These are phyloP conservation scores for Colletotrichum gloeosporioides DNA, from an alignment of 2,329 filamentous ascomycete species.

Conservation along the genomic window DNA sequence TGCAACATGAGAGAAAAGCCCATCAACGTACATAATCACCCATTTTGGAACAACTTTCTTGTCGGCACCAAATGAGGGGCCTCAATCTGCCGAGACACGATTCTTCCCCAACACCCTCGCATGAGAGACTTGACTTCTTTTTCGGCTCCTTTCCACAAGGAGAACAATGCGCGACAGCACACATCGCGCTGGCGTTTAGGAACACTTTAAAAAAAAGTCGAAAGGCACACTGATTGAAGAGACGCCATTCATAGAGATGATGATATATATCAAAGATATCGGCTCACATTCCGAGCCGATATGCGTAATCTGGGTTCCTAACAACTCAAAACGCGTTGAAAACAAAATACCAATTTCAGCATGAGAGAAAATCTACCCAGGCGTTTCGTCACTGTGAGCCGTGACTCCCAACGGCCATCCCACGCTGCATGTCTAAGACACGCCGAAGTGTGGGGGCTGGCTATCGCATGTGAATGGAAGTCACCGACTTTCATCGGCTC, in stretches of 20 bases:
- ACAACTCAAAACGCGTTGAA: not conserved
- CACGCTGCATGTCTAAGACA: not conserved
- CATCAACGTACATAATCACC: not conserved
- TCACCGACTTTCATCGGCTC: not conserved
- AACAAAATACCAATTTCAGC: not conserved
- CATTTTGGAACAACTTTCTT: not conserved
- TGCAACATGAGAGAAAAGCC: not conserved
- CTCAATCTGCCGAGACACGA: not conserved
- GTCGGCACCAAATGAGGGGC: not conserved
- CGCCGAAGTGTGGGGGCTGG: not conserved
- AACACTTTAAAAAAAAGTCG: not conserved
- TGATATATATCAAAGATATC: not conserved
- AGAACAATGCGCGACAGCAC: not conserved
- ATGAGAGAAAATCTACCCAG: not conserved
- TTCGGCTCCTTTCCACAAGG: not conserved
- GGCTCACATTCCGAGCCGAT: not conserved
- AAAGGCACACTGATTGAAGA: constrained; percentile 12
- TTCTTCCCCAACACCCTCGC: not conserved
- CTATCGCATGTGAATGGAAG: not conserved
- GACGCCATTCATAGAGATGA: not conserved
- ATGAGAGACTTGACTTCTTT: not conserved
- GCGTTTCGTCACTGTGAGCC: not conserved
- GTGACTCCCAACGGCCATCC: not conserved
- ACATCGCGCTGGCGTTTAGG: constrained; percentile 15
- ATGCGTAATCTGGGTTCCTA: not conserved